These are phyloP conservation scores for Gracilariopsis chorda DNA, from an alignment of 23 red algal genomes.

Conservation along the genomic window DNA sequence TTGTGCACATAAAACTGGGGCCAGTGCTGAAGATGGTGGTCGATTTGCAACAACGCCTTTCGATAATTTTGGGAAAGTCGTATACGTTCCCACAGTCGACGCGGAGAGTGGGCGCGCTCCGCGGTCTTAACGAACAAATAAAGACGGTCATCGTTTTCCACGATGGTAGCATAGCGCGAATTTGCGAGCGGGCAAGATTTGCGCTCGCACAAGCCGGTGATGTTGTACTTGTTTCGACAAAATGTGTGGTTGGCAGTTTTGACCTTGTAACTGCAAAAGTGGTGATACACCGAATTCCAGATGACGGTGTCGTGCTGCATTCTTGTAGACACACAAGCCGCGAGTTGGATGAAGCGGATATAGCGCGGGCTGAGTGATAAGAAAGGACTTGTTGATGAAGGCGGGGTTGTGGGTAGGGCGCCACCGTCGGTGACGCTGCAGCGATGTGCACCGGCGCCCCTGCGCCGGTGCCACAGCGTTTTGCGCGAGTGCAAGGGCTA, in stretches of 20 bases:
- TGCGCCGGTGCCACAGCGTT: too few species aligned
- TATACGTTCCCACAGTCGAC: slow-evolving; percentile 81
- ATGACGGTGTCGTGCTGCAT: slow-evolving; percentile 99
- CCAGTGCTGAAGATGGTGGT: slow-evolving; percentile 83
- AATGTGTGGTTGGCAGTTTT: slow-evolving; percentile 78
- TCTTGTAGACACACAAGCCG: neutral
- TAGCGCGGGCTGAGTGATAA: too few species aligned
- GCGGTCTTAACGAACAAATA: slow-evolving; percentile 90
- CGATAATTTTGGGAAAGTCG: slow-evolving; percentile 75
- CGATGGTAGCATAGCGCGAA: slow-evolving; percentile 95
- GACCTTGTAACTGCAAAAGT: slow-evolving; percentile 92
- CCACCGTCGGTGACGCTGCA: too few species aligned
- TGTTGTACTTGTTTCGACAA: slow-evolving; percentile 93
- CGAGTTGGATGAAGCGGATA: slow-evolving; percentile 14
- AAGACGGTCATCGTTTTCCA: slow-evolving; percentile 65
- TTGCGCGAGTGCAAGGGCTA: too few species aligned
- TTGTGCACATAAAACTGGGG: slow-evolving; percentile 90
- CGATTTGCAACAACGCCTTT: slow-evolving; percentile 80
- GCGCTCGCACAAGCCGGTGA: slow-evolving; percentile 87
- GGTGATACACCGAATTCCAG: slow-evolving; percentile 74
- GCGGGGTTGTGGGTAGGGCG: too few species aligned
- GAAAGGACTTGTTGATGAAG: too few species aligned
- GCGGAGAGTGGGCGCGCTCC: slow-evolving; percentile 90
- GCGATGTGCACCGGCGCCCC: too few species aligned
- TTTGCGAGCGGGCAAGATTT: slow-evolving; percentile 95